These are phyloP conservation scores for Kingdonia uniflora DNA, from an alignment of 164 flowering plant genomes.

Conservation along the genomic window DNA sequence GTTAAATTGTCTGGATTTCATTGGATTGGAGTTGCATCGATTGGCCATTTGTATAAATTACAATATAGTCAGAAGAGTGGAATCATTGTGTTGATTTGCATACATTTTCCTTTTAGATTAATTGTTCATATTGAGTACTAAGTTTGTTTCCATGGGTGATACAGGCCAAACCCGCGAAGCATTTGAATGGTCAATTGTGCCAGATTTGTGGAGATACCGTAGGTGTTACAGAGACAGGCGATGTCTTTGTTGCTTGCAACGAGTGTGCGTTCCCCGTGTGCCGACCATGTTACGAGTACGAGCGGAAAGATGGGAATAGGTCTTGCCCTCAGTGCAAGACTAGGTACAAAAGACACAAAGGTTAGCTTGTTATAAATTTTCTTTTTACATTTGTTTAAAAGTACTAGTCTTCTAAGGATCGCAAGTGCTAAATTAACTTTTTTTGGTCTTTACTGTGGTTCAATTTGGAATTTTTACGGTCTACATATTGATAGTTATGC, in stretches of 20 bases:
- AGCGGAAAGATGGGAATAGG: constrained; percentile 87
- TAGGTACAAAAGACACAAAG: constrained; percentile 83
- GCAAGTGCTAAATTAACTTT: no score
- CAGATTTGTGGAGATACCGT: constrained; percentile 96
- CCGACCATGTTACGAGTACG: constrained; percentile 94
- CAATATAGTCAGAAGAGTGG: no score
- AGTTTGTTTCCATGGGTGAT: constrained; percentile 12
- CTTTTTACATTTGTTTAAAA: neutral
- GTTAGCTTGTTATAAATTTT: constrained; percentile 23
- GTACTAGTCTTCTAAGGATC: no score
- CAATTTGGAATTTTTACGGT: no score
- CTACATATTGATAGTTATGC: no score
- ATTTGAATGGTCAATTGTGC: constrained; percentile 74
- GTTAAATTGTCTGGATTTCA: no score
- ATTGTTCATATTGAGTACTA: neutral
- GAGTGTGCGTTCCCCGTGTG: constrained; percentile 99
- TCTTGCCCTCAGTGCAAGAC: constrained; percentile 98
- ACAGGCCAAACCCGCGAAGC: constrained; percentile 77
- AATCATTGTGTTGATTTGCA: no score
- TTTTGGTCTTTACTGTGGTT: no score
- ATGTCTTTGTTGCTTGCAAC: constrained; percentile 94
- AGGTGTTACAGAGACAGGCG: constrained; percentile 61
- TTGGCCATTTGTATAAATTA: no score
- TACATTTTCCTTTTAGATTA: neutral
- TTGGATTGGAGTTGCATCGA: no score